Base-by-base conservation (phyloP, 2,329 filamentous ascomycete species). In the Hypoxylon sp. region DNA sequence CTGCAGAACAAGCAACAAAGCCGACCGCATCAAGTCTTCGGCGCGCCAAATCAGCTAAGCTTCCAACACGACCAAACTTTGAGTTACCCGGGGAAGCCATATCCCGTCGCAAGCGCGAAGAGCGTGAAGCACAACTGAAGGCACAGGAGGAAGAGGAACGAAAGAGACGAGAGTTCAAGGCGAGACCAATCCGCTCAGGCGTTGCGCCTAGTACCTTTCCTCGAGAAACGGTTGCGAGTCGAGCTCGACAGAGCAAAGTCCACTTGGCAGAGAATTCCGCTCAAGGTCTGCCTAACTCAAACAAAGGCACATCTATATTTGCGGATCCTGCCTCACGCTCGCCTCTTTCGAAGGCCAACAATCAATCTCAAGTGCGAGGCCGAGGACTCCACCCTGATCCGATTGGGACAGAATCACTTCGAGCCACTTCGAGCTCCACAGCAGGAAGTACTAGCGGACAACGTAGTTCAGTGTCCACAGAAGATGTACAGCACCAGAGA, bases 71-170 rank as follows among this genome's bases (percentile, higher is more conserved):
- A 23, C 82, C 89, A 10, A 83, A 79, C 5, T 91, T 90, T 77
- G 87, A 90, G 77, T 81, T 91, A 46, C 88, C 89, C 0, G 88
- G 89, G 7, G 89, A 91, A 73, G 86, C 85, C 2, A 85, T 90
- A 53, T 84, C 69, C 83, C 90, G 78, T 81, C 87, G 74, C 82
- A 84, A 60, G 84, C 89, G 72, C 81, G 86, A 63, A 61, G 85
- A 83, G 70, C 80, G 89, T 50, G 83, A 82, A 68, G 84, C 83
- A 5, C 85, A 83, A 68, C 78, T 90, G 46, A 84, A 80, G 67
- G 83, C 82, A 2, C 83, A 89, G 72, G 87, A 88, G 72, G 87
- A 90, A 70, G 88, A 89, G 70, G 86, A 88, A 66, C 84, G 81
- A 23, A 87, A 83, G 76, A 83, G 84, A 60, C 86, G 88, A 60